These are phyloP conservation scores for Dipodascus geniculatus DNA, from an alignment of 805 yeast genomes.

Conservation along the genomic window DNA sequence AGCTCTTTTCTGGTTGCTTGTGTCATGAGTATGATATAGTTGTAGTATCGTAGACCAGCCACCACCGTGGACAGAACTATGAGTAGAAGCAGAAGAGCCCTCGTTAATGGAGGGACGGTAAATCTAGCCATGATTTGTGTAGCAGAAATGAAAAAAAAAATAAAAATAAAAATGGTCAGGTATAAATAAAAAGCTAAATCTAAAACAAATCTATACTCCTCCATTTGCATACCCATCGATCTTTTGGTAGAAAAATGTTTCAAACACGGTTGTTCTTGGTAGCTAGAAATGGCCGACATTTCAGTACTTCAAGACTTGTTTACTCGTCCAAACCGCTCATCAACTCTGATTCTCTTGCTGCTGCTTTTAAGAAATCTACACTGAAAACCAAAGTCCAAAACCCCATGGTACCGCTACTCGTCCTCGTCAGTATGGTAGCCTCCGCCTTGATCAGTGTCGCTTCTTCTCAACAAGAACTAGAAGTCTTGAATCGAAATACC, in stretches of 20 bases:
- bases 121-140: background rate
- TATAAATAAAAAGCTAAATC: background rate
- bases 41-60: slow-evolving; percentile 25
- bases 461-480: slow-evolving; percentile 29
- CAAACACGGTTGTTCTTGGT: too few species aligned
- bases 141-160: background rate
- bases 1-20: slow-evolving; percentile 7
- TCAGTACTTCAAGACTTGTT: background rate
- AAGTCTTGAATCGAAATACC: slow-evolving; percentile 31
- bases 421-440: slow-evolving; percentile 34
- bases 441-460: slow-evolving; percentile 37
- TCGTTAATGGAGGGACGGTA: slow-evolving; percentile 26
- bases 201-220: background rate
- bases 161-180: background rate
- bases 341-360: background rate
- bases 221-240: too few species aligned
- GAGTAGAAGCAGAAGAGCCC: slow-evolving; percentile 16
- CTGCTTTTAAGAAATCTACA: background rate
- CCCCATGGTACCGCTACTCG: slow-evolving; percentile 28
- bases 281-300: too few species aligned
- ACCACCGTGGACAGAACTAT: slow-evolving; percentile 18
- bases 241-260: too few species aligned
- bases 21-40: slow-evolving; percentile 19
- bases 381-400: background rate
- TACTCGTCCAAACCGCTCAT: background rate